phyloP scores from a whole-genome alignment of 257 asterid genomes.

The Buddleja alternifolia region DNA sequence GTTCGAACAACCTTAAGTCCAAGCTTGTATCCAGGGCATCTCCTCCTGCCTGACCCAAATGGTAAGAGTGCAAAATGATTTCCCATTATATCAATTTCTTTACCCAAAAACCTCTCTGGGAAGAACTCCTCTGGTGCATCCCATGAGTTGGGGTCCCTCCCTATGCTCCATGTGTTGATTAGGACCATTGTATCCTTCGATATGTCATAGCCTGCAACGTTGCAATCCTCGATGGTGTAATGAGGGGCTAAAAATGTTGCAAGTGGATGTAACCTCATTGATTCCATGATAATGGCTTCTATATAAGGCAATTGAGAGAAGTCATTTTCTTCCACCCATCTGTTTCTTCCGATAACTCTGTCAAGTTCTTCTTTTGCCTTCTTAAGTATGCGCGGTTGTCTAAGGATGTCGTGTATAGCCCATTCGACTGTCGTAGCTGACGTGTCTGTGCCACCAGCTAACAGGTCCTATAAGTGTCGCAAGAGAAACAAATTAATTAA shows the following conservation, averaged over 20 bases:
- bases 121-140: constrained; percentile 17
- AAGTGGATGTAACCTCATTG: constrained; percentile 42
- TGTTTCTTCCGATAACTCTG: constrained; percentile 36
- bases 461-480: constrained; percentile 18
- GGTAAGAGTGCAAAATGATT: constrained; percentile 30
- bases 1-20: constrained; percentile 28
- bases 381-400: constrained; percentile 23
- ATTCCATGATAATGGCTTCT: constrained; percentile 43
- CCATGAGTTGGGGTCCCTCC: constrained; percentile 30
- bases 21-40: constrained; percentile 30
- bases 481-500: background rate
- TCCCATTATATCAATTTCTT: constrained; percentile 22
- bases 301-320: constrained; percentile 36
- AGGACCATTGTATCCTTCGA: constrained; percentile 31
- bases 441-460: constrained; percentile 39
- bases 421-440: constrained; percentile 37
- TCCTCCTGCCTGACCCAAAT: constrained; percentile 30
- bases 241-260: constrained; percentile 32
- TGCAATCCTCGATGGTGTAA: constrained; percentile 34
- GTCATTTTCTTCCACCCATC: constrained; percentile 49
- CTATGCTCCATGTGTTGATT: constrained; percentile 38
- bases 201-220: constrained; percentile 31
- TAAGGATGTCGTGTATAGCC: constrained; percentile 40
- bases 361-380: constrained; percentile 44
- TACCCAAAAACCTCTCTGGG: constrained; percentile 30